Percentiles rank a stretch among this genome's conserved stretches.
phyloP scores from a whole-genome alignment of 495 filamentous ascomycete species.

The Aspergillus indologenus region DNA sequence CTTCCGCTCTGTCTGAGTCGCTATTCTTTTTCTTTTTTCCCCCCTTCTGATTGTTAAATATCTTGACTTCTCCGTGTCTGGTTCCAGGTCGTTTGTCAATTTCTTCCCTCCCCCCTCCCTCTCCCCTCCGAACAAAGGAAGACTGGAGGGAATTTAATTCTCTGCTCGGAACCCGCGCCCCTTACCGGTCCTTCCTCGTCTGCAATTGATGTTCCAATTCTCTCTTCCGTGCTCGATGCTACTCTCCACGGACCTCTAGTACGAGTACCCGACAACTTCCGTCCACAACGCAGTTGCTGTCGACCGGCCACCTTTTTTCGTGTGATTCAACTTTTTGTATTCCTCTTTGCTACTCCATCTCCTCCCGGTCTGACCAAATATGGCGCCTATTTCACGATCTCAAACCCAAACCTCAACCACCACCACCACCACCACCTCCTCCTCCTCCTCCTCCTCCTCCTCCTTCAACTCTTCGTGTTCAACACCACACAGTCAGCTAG shows the following conservation, averaged over 20 bases:
- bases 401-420: slow-evolving; percentile 12
- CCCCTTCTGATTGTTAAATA: slow-evolving; percentile 22
- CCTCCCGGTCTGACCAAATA: slow-evolving; percentile 15
- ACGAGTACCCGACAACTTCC: slow-evolving; percentile 7
- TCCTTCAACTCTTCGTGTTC: slow-evolving; percentile 13
- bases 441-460: no score
- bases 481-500: slow-evolving; percentile 9
- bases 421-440: no score
- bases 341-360: slow-evolving; percentile 1
- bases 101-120: slow-evolving; percentile 11
- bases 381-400: slow-evolving; percentile 11
- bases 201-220: slow-evolving; percentile 18
- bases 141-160: slow-evolving; percentile 5
- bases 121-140: slow-evolving; percentile 5
- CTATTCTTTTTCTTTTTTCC: slow-evolving; percentile 15
- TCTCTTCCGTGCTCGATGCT: slow-evolving; percentile 12
- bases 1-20: slow-evolving; percentile 4
- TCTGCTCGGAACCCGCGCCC: background rate
- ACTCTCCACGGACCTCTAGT: slow-evolving; percentile 5
- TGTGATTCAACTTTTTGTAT: slow-evolving; percentile 3
- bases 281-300: slow-evolving; percentile 5
- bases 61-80: slow-evolving; percentile 16
- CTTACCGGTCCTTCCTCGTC: background rate
- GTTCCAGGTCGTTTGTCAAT: slow-evolving; percentile 13
- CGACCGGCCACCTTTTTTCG: slow-evolving; percentile 6